These are phyloP conservation scores for Umbellularia californica DNA, from an alignment of 164 flowering plant genomes.

Conservation along the genomic window DNA sequence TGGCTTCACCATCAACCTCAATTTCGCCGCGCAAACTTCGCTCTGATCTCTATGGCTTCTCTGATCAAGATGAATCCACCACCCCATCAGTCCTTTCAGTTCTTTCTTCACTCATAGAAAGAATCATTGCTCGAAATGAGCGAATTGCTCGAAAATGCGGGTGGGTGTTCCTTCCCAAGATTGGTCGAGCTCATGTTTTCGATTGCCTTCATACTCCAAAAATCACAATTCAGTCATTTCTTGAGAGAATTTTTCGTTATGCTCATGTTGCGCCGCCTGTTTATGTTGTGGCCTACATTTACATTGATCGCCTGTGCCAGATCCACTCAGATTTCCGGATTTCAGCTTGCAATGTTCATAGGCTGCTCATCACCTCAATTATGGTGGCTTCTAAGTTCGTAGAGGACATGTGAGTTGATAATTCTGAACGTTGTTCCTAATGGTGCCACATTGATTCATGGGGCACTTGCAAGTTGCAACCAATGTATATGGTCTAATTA, in stretches of 20 bases:
- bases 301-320: conserved; percentile 77
- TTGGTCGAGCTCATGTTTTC: conserved; percentile 31
- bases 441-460: not conserved
- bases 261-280: conserved; percentile 68
- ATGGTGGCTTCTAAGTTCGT: conserved; percentile 93
- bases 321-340: conserved; percentile 53
- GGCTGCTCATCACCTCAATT: conserved; percentile 77
- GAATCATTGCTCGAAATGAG: conserved; percentile 60
- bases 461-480: not conserved
- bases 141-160: conserved; percentile 37
- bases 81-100: conserved; percentile 72
- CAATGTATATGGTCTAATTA: not conserved
- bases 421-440: too few relatives aligned
- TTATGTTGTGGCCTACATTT: conserved; percentile 78
- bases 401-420: conserved; percentile 70
- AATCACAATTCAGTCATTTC: conserved; percentile 60
- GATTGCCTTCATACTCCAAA: conserved; percentile 57
- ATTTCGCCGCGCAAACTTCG: conserved; percentile 77
- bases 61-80: conserved; percentile 37
- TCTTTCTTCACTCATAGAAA: conserved; percentile 75
- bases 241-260: conserved; percentile 78
- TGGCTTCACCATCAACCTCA: conserved; percentile 16
- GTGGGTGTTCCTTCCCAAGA: conserved; percentile 17
- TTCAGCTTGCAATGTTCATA: conserved; percentile 59
- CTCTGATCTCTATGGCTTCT: conserved; percentile 57